Percentiles rank a stretch among this genome's conserved stretches.
Conservation (phyloP, 805 yeast species). For the Komagataella pastoris region DNA sequence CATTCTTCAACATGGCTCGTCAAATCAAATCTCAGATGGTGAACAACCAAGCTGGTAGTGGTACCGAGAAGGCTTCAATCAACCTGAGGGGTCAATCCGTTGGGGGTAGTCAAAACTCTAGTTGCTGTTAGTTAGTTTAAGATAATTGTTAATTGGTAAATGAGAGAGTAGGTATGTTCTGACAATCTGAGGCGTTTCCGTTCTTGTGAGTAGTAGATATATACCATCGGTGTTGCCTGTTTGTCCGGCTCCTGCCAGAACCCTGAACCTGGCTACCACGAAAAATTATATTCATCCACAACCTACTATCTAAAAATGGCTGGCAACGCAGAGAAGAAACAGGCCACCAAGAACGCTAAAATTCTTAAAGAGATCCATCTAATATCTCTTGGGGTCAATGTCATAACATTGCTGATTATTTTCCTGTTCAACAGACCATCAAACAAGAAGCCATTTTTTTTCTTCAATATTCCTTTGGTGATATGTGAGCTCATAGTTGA, state of each 20-base stretch:
- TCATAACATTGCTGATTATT: slow-evolving; percentile 19
- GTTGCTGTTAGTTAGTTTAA: slow-evolving; percentile 28
- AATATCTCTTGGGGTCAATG: slow-evolving; percentile 24
- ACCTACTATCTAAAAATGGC: slow-evolving; percentile 14
- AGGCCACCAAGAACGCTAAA: slow-evolving; percentile 16
- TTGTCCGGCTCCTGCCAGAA: background rate
- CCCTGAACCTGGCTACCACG: background rate
- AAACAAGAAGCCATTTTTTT: slow-evolving; percentile 26
- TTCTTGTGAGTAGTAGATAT: too few species aligned
- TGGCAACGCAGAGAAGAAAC: slow-evolving; percentile 24
- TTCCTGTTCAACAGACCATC: slow-evolving; percentile 30
- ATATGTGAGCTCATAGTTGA: slow-evolving; percentile 41
- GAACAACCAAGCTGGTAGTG: slow-evolving; percentile 18
- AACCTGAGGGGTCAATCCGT: slow-evolving; percentile 62
- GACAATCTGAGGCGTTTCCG: too few species aligned
- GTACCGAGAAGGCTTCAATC: slow-evolving; percentile 45
- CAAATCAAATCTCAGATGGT: slow-evolving; percentile 96
- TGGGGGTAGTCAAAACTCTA: slow-evolving; percentile 23
- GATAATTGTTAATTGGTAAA: background rate
- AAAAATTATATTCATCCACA: background rate
- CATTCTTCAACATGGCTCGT: slow-evolving; percentile 96
- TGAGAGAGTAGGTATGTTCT: background rate
- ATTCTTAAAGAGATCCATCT: slow-evolving; percentile 18
- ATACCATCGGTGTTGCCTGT: too few species aligned
- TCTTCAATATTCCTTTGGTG: slow-evolving; percentile 27